Evolutionary conservation across 1,139 yeast species (phyloP).

Genomic region (Yamadazyma sp.): DNA sequence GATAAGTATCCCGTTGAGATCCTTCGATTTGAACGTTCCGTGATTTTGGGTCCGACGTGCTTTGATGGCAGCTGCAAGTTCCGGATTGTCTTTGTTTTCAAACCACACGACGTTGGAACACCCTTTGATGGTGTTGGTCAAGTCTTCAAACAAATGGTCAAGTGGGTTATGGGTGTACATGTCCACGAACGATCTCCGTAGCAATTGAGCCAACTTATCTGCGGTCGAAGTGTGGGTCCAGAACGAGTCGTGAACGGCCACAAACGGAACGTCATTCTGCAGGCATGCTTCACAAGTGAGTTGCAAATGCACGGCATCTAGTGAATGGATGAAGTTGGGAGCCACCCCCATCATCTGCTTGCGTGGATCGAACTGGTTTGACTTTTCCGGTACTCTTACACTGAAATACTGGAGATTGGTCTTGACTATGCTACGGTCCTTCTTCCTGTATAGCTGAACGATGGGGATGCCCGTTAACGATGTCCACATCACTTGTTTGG

Average conservation of each 20-base stretch:
- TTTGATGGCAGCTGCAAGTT: slow-evolving; percentile 19
- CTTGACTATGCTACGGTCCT: slow-evolving; percentile 14
- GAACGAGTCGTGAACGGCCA: slow-evolving; percentile 46
- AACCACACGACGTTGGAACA: slow-evolving; percentile 40
- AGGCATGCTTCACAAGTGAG: slow-evolving; percentile 34
- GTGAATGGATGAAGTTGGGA: slow-evolving; percentile 47
- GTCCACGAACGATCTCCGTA: slow-evolving; percentile 37
- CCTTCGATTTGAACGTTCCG: neutral
- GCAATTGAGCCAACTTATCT: slow-evolving; percentile 22
- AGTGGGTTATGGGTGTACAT: slow-evolving; percentile 31
- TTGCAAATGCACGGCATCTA: slow-evolving; percentile 42
- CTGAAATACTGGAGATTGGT: slow-evolving; percentile 30
- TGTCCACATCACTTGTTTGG: slow-evolving; percentile 46
- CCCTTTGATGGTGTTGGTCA: slow-evolving; percentile 22
- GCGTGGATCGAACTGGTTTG: slow-evolving; percentile 26
- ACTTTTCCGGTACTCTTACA: slow-evolving; percentile 17
- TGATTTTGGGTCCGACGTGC: neutral
- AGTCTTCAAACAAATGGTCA: slow-evolving; percentile 26
- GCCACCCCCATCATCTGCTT: slow-evolving; percentile 43
- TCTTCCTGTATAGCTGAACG: slow-evolving; percentile 35
- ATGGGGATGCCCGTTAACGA: slow-evolving; percentile 44
- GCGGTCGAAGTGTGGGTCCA: slow-evolving; percentile 45
- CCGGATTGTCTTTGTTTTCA: slow-evolving; percentile 17
- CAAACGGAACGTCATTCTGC: slow-evolving; percentile 26
- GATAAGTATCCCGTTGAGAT: neutral